Conservation (phyloP, 306 rosid species). For the Prunus persica region DNA sequence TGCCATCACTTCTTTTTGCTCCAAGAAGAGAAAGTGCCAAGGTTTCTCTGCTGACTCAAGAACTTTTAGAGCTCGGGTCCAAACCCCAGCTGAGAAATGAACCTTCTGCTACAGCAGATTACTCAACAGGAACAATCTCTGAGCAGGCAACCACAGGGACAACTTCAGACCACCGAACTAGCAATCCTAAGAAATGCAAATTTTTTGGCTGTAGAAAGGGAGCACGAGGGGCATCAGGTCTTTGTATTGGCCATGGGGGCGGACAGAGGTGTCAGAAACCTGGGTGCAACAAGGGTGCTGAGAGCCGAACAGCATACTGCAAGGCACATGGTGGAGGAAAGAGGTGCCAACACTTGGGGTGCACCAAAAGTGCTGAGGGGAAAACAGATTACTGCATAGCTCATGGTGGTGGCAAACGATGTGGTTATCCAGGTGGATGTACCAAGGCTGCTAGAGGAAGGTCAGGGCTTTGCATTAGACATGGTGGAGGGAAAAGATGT, state of each 20-base stretch:
- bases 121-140: constrained; percentile 48
- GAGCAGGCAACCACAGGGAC: constrained; percentile 45
- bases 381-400: constrained; percentile 96
- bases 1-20: constrained; percentile 91
- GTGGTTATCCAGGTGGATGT: constrained; percentile 75
- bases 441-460: constrained; percentile 89
- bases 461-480: constrained; percentile 97
- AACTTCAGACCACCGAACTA: constrained; percentile 44
- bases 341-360: constrained; percentile 85
- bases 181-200: constrained; percentile 70
- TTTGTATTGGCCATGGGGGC: constrained; percentile 98
- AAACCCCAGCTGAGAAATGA: constrained; percentile 44
- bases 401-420: constrained; percentile 91
- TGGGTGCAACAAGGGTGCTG: constrained; percentile 97
- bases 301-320: constrained; percentile 94
- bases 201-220: constrained; percentile 75
- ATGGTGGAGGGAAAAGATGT: constrained; percentile 98
- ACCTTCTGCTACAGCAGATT: constrained; percentile 42
- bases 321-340: constrained; percentile 99
- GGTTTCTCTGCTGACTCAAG: constrained; percentile 39
- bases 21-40: constrained; percentile 55
- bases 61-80: constrained; percentile 34
- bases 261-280: constrained; percentile 98
- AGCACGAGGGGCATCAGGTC: constrained; percentile 95
- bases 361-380: constrained; percentile 99